Evolutionary conservation across 306 rosid genomes (phyloP), one percentile per base, ranked within the genome.

Genomic region (Fragaria vesca): DNA sequence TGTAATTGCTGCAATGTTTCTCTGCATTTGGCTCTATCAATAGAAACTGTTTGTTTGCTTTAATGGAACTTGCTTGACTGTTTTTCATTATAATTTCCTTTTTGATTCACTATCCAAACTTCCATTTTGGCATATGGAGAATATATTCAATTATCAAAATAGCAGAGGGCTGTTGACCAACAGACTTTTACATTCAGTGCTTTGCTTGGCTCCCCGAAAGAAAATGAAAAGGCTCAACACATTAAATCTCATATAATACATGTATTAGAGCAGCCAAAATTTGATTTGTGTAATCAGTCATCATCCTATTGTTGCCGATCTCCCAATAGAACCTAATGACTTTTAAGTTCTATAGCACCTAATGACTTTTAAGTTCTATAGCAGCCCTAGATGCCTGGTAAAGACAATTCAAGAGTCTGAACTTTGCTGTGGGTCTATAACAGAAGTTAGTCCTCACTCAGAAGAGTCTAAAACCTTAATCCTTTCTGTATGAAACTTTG

Each of bases 1-100:
- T 60, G 82, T 55, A 57, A 50, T 69, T 78, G 74, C 55, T 68
- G 72, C 30, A 69, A 40, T 46, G 74, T 47, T 32, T 66, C 70
- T 74, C 54, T 66, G 46, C 43, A 57, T 71, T 74, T 51, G 86
- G 62, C 20, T 66, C 48, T 66, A 34, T 18, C 54, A 45, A 18
- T 61, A 74, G 58, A 43, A 61, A 61, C 70, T 74, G 71, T 71
- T 66, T 61, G 43, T 58, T 66, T 30, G 63, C 24, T 63, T 42
- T 28, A 8, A 17, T 65, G 30, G 68, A 79, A 60, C 12, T 51
- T 79, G 9, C 3, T 47, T n/a, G 17, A 12, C 66, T 65, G 51
- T 28, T 12, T 76, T 34, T 18, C 34, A 40, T 8, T 66, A 36
- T 26, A 8, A 34, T 48, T 76, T 76, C 11, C 9, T 1, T 66